Conservation (phyloP, 805 yeast species). For the Candida oleophila region DNA sequence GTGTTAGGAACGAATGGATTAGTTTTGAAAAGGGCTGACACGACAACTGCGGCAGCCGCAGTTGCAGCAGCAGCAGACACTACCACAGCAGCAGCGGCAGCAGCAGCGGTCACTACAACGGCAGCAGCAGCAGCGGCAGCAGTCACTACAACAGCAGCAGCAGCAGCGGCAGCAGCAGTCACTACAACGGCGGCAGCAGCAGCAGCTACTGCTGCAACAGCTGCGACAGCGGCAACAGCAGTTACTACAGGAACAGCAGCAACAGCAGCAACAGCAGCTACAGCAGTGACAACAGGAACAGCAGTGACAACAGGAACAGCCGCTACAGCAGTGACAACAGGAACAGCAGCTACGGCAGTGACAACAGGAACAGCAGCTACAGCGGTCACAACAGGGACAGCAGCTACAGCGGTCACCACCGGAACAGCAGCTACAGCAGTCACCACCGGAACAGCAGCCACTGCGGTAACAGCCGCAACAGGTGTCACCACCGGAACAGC, state of each 20-base stretch:
- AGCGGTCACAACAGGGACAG: slow-evolving; percentile 10
- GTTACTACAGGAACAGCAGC: slow-evolving; percentile 14
- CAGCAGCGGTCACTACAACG: slow-evolving; percentile 15
- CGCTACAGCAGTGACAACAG: slow-evolving; percentile 13
- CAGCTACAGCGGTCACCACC: slow-evolving; percentile 11
- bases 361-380: slow-evolving; percentile 13
- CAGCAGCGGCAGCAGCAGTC: slow-evolving; percentile 17
- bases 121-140: slow-evolving; percentile 18
- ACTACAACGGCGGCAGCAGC: slow-evolving; percentile 16
- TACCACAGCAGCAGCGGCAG: slow-evolving; percentile 14
- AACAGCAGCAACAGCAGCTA: slow-evolving; percentile 15
- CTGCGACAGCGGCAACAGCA: slow-evolving; percentile 13
- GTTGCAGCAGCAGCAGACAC: slow-evolving; percentile 16
- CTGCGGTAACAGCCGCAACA: slow-evolving; percentile 13
- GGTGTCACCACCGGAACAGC: slow-evolving; percentile 12
- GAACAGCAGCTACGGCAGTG: no score
- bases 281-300: slow-evolving; percentile 16
- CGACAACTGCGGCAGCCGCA: slow-evolving; percentile 8
- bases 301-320: slow-evolving; percentile 17
- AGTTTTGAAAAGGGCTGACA: slow-evolving; percentile 11
- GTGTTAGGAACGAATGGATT: background rate
- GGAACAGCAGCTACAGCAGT: slow-evolving; percentile 8
- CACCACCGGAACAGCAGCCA: slow-evolving; percentile 12
- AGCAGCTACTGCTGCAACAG: slow-evolving; percentile 15
- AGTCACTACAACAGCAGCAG: slow-evolving; percentile 15